These are phyloP conservation scores for Metschnikowia anglica DNA, from an alignment of 805 yeast species.

Conservation along the genomic window DNA sequence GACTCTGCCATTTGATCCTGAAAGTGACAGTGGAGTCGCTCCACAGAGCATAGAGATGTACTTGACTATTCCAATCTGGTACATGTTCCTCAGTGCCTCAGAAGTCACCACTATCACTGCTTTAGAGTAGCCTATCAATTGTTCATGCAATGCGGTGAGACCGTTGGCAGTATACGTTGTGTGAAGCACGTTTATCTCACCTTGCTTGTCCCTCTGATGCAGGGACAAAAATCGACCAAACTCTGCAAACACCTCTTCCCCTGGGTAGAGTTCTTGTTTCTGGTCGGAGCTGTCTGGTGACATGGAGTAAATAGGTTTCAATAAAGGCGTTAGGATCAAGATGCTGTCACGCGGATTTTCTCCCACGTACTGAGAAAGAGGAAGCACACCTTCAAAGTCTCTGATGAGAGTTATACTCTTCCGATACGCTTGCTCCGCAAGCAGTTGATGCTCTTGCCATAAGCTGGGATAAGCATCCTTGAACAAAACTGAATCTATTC, in stretches of 20 bases:
- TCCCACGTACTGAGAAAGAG: slow-evolving; percentile 43
- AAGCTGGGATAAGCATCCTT: slow-evolving; percentile 28
- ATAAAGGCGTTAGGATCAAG: slow-evolving; percentile 38
- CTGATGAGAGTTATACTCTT: slow-evolving; percentile 53
- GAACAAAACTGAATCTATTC: slow-evolving; percentile 26
- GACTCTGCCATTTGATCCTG: slow-evolving; percentile 21
- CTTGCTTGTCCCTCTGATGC: slow-evolving; percentile 28
- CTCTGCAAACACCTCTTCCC: slow-evolving; percentile 53
- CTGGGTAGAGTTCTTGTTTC: slow-evolving; percentile 31
- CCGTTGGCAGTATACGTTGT: slow-evolving; percentile 60
- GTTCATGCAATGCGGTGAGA: slow-evolving; percentile 54
- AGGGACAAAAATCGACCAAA: slow-evolving; percentile 48
- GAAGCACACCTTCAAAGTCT: slow-evolving; percentile 51
- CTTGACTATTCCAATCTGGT: slow-evolving; percentile 60
- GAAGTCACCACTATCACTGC: slow-evolving; percentile 55
- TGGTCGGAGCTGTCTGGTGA: slow-evolving; percentile 12
- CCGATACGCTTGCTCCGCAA: slow-evolving; percentile 49
- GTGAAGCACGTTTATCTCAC: slow-evolving; percentile 49
- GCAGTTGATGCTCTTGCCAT: slow-evolving; percentile 43
- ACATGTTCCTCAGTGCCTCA: slow-evolving; percentile 59
- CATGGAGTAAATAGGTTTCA: slow-evolving; percentile 36
- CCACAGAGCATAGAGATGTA: slow-evolving; percentile 56
- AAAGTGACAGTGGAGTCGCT: slow-evolving; percentile 33
- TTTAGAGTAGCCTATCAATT: slow-evolving; percentile 50
- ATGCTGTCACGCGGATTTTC: slow-evolving; percentile 28